Percentiles rank a stretch among this genome's conserved stretches.
These are phyloP conservation scores for Lasiosphaeria ovina DNA, from an alignment of 495 filamentous ascomycete species.

Conservation along the genomic window DNA sequence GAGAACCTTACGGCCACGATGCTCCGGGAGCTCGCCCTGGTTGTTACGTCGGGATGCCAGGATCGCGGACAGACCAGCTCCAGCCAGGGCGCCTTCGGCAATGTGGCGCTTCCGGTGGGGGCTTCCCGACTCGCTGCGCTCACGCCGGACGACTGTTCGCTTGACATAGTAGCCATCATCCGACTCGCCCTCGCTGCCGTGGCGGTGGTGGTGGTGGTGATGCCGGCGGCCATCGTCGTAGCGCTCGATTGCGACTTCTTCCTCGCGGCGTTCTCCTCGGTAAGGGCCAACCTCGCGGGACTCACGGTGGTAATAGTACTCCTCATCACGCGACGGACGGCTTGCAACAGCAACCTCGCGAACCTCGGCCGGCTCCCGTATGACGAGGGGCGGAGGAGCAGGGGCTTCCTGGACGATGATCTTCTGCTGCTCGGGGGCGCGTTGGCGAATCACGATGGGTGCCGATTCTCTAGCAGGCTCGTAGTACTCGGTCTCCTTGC, in stretches of 20 bases:
- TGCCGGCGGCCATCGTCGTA: slow-evolving; percentile 42
- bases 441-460: slow-evolving; percentile 67
- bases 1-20: slow-evolving; percentile 69
- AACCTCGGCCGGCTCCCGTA: slow-evolving; percentile 56
- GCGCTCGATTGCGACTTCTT: slow-evolving; percentile 44
- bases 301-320: slow-evolving; percentile 51
- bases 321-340: slow-evolving; percentile 55
- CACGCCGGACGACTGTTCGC: slow-evolving; percentile 42
- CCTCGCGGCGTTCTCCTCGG: slow-evolving; percentile 58
- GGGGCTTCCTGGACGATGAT: slow-evolving; percentile 74
- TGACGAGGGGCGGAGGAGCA: slow-evolving; percentile 60
- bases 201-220: slow-evolving; percentile 36
- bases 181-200: slow-evolving; percentile 50
- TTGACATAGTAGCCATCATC: slow-evolving; percentile 46
- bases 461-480: slow-evolving; percentile 50
- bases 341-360: slow-evolving; percentile 51
- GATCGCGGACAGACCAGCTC: slow-evolving; percentile 72
- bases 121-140: slow-evolving; percentile 42
- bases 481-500: slow-evolving; percentile 68
- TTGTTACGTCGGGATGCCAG: slow-evolving; percentile 66
- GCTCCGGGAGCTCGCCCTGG: slow-evolving; percentile 54
- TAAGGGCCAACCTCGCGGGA: slow-evolving; percentile 50
- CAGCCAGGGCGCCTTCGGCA: slow-evolving; percentile 82
- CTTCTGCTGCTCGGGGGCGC: slow-evolving; percentile 61
- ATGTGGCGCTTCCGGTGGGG: slow-evolving; percentile 71